phyloP scores from a whole-genome alignment of 495 filamentous ascomycete genomes.

The Physcia stellaris region DNA sequence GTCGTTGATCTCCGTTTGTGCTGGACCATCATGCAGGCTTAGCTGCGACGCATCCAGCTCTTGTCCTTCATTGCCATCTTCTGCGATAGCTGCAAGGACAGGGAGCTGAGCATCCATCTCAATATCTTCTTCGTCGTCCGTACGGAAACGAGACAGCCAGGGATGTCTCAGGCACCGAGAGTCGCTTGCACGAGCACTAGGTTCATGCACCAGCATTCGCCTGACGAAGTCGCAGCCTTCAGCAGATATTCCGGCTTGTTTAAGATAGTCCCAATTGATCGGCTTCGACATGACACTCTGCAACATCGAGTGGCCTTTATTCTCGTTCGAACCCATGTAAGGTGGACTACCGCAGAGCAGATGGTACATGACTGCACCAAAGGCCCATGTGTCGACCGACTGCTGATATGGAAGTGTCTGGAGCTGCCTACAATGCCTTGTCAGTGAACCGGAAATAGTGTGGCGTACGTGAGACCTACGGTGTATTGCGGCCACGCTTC shows the following conservation, averaged over 20 bases:
- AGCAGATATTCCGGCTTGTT: slow-evolving; percentile 40
- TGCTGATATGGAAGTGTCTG: slow-evolving; percentile 59
- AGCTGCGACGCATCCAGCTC: slow-evolving; percentile 56
- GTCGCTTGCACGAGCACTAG: slow-evolving; percentile 53
- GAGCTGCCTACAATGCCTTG: slow-evolving; percentile 17
- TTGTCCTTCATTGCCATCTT: slow-evolving; percentile 32
- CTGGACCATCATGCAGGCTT: slow-evolving; percentile 36
- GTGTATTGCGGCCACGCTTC: slow-evolving; percentile 33
- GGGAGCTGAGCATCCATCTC: slow-evolving; percentile 32
- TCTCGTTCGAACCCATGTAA: slow-evolving; percentile 51
- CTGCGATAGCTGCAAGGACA: slow-evolving; percentile 12
- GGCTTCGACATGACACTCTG: slow-evolving; percentile 65
- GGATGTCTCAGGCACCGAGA: slow-evolving; percentile 45
- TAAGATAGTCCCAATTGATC: slow-evolving; percentile 47
- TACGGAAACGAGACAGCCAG: slow-evolving; percentile 38
- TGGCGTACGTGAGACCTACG: not conserved
- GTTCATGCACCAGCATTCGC: slow-evolving; percentile 61
- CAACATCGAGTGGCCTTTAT: slow-evolving; percentile 50
- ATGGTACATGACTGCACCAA: slow-evolving; percentile 81
- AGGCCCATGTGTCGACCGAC: slow-evolving; percentile 88
- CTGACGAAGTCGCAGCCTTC: slow-evolving; percentile 57
- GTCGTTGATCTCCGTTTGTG: slow-evolving; percentile 27
- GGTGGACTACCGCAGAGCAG: slow-evolving; percentile 62
- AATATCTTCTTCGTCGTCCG: slow-evolving; percentile 35
- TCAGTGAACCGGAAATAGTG: too few relatives aligned